Evolutionary conservation across 2,329 filamentous ascomycete species (phyloP).

Genomic region (Dactylellina parvicollis): DNA sequence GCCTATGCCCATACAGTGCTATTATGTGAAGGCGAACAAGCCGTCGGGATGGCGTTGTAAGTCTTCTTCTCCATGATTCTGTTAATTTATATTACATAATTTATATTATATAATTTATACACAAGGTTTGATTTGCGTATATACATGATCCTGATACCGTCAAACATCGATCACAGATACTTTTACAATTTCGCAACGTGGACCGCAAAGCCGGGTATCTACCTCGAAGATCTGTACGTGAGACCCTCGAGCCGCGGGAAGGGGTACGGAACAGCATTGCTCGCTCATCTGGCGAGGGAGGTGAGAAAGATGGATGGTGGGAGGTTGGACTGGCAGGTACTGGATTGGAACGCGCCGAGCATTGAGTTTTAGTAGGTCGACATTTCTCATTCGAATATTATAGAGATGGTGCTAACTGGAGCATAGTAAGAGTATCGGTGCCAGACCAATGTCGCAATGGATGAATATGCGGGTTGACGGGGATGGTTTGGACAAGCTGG

Average conservation of each 20-base stretch:
- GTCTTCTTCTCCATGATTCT: conserved; percentile 2
- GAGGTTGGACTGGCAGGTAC: conserved; percentile 86
- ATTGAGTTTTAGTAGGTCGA: conserved; percentile 77
- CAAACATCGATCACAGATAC: conserved; percentile 86
- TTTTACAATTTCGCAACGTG: conserved; percentile 98
- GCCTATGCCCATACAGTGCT: conserved; percentile 59
- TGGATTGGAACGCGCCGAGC: conserved; percentile 92
- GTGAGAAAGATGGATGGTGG: conserved; percentile 76
- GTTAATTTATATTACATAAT: background rate
- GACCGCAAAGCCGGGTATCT: conserved; percentile 86
- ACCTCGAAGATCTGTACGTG: conserved; percentile 93
- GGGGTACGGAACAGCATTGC: conserved; percentile 80
- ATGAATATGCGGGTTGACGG: conserved; percentile 78
- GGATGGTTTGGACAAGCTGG: conserved; percentile 71
- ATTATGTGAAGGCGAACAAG: conserved; percentile 54
- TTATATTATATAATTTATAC: conserved; percentile 58
- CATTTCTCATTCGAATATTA: background rate
- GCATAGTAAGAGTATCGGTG: conserved; percentile 70
- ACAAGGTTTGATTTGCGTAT: too few species aligned
- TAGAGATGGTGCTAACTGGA: conserved; percentile 11
- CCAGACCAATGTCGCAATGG: conserved; percentile 75
- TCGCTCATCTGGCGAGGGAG: conserved; percentile 81
- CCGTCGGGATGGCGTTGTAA: conserved; percentile 57
- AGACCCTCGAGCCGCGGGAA: conserved; percentile 74
- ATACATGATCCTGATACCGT: too few species aligned